Conservation (phyloP, 1,284 basidiomycete species). For the Pseudozyma flocculosa region DNA sequence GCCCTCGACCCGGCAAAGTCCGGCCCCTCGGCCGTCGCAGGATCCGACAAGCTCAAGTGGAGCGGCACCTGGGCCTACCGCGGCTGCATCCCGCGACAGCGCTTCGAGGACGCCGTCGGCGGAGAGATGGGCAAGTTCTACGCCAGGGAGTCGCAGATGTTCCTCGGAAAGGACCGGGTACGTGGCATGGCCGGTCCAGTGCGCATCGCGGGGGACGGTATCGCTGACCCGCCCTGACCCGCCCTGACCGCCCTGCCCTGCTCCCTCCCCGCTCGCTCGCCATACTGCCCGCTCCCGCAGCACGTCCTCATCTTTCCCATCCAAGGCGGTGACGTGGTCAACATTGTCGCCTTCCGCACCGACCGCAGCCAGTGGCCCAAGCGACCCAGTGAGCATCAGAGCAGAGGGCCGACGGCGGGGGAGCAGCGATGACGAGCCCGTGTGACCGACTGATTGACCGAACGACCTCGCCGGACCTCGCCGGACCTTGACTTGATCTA, state of each 20-base stretch:
- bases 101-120: conserved; percentile 35
- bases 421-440: too few species aligned
- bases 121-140: conserved; percentile 30
- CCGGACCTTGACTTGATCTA: too few species aligned
- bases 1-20: conserved; percentile 27
- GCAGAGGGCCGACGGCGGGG: too few species aligned
- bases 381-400: conserved; percentile 17
- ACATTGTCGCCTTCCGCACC: conserved; percentile 64
- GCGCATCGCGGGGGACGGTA: too few species aligned
- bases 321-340: conserved; percentile 61
- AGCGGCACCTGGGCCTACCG: conserved; percentile 45
- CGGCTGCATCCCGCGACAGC: conserved; percentile 42
- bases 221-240: too few species aligned
- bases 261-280: too few species aligned
- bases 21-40: conserved; percentile 15
- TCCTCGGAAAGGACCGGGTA: conserved; percentile 41
- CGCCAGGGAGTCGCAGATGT: conserved; percentile 28
- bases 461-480: too few species aligned
- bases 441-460: too few species aligned
- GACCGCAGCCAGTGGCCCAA: conserved; percentile 60
- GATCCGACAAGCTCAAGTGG: conserved; percentile 37
- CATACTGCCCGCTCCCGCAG: conserved; percentile 17
- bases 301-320: conserved; percentile 68
- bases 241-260: too few species aligned
- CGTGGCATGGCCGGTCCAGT: too few species aligned